A percentile compares a stretch with the other conserved stretches of the same genome.
Evolutionary conservation across 1,139 yeast genomes (phyloP).

Genomic region (Zygotorulaspora mrakii): DNA sequence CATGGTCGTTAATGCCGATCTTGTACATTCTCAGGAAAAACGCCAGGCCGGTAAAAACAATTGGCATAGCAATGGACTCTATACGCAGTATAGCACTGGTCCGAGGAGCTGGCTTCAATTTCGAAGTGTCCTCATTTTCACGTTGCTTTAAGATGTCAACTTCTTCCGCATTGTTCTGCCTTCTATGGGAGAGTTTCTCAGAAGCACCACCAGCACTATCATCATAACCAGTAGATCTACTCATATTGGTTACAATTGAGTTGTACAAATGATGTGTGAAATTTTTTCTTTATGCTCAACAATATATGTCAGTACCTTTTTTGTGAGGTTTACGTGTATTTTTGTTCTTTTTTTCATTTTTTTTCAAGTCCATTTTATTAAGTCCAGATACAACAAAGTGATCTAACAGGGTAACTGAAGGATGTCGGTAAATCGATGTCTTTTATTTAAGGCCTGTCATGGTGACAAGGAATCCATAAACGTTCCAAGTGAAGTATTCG

Average conservation of each 20-base stretch:
- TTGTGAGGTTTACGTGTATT: conserved; percentile 3
- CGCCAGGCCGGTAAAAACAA: conserved; percentile 60
- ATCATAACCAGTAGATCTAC: conserved; percentile 21
- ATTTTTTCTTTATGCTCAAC: not conserved
- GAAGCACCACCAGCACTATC: conserved; percentile 13
- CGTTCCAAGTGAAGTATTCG: too few species aligned
- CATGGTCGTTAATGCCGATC: conserved; percentile 64
- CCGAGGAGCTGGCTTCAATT: conserved; percentile 16
- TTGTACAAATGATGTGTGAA: conserved; percentile 2
- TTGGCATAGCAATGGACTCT: conserved; percentile 52
- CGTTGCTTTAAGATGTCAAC: conserved; percentile 15
- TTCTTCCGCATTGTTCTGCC: conserved; percentile 12
- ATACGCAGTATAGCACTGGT: conserved; percentile 31
- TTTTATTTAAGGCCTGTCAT: not conserved
- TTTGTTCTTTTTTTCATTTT: conserved; percentile 8
- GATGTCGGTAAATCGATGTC: not conserved
- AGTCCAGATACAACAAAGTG: conserved; percentile 5
- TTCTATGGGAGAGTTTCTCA: conserved; percentile 15
- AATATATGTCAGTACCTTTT: not conserved
- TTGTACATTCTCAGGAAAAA: conserved; percentile 71
- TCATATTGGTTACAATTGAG: conserved; percentile 16
- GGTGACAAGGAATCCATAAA: not conserved
- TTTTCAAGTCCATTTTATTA: conserved; percentile 7
- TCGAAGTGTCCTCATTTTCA: conserved; percentile 23
- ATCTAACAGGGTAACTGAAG: not conserved